phyloP scores from a whole-genome alignment of 2,329 filamentous ascomycete species.

The Colletotrichum lentis region DNA sequence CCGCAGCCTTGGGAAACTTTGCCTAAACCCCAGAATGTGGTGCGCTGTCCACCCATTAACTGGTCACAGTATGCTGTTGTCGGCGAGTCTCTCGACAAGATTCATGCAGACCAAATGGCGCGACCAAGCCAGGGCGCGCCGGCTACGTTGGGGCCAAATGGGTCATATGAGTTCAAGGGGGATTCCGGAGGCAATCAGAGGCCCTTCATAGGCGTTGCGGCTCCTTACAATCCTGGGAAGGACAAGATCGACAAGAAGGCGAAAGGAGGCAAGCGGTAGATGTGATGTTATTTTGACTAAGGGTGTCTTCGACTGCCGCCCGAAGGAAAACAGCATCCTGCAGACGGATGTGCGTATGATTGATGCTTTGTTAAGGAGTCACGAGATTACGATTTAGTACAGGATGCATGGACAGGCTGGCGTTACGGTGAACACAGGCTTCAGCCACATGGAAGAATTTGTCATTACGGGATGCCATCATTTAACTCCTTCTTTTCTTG shows the following conservation, averaged over 20 bases:
- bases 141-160: constrained; percentile 53
- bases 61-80: constrained; percentile 95
- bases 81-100: constrained; percentile 81
- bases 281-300: background rate
- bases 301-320: background rate
- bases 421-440: constrained; percentile 14
- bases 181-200: constrained; percentile 52
- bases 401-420: constrained; percentile 10
- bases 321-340: background rate
- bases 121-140: constrained; percentile 68
- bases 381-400: constrained; percentile 29
- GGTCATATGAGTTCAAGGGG: constrained; percentile 61
- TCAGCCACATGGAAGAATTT: background rate
- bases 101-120: constrained; percentile 80
- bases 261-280: constrained; percentile 46
- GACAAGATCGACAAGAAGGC: constrained; percentile 57
- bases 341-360: constrained; percentile 8
- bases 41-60: constrained; percentile 88
- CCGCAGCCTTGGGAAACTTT: constrained; percentile 66
- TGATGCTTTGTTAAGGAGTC: constrained; percentile 15
- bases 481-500: background rate
- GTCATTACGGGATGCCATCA: no score
- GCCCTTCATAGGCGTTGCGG: constrained; percentile 60
- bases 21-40: constrained; percentile 80
- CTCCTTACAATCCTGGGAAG: constrained; percentile 63